Base-by-base conservation (phyloP, 2,329 filamentous ascomycete species). In the Proliferodiscus dingleyae region DNA sequence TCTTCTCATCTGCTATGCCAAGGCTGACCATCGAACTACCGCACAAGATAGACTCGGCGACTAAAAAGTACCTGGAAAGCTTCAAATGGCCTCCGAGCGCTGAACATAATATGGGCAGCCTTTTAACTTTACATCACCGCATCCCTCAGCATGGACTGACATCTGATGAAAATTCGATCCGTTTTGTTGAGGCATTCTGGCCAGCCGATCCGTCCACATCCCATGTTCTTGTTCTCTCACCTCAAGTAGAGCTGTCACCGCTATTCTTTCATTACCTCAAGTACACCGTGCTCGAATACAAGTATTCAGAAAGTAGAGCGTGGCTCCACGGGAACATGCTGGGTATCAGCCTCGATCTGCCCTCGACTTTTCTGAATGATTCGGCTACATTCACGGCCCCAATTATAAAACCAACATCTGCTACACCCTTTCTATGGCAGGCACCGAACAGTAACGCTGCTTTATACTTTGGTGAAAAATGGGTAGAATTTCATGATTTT, bases 131-230 rank as follows among this genome's bases (percentile, higher is more conserved):
- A 15, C 81, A 86, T 21, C 88, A 87, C 52, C 83, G 88, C 23
- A 83, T 96, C 34, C 71, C 78, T 9, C 72, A 72, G 29, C 70
- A 75, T 38, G 71, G 71, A 37, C 60, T 84, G 51, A 80, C 73
- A 5, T 74, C 85, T 34, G 80, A 86, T 52, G 83, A 90, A 55
- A 83, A 84, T 45, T 82, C 88, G 0, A 71, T 84, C 13, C 81
- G 84, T 19, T 87, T 91, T 47, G 69, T 95, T 4, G 90, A 97
- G 68, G 85, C 87, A 0, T 95, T 95, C 64, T 97, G 89, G 74
- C 90, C 93, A 2, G 68, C 71, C 3, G 72, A 80, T 47, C 72
- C 80, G 4, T 62, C 65, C 2, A 67, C 79, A 42, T 83, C 83
- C 8, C 89, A 96, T 63, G 78, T 95, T 2, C 73, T 98, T n/a